Percentiles rank a stretch among this genome's conserved stretches.
Evolutionary conservation across 495 filamentous ascomycete species (phyloP).

Genomic region (Mycothermus thermophilus): DNA sequence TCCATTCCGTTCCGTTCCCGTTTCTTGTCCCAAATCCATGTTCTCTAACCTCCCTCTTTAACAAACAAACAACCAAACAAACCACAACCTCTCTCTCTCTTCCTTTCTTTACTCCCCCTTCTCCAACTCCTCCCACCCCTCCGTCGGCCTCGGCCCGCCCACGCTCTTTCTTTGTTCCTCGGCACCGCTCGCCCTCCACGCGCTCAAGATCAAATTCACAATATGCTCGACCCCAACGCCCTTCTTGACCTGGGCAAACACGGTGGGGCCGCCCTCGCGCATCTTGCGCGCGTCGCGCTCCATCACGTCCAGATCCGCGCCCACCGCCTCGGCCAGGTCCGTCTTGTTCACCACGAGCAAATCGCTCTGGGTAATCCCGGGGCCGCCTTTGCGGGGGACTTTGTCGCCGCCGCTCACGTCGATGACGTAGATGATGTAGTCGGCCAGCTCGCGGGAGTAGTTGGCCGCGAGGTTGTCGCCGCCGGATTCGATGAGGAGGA

Average conservation of each 20-base stretch:
- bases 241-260: conserved; percentile 95
- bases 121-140: conserved; percentile 29
- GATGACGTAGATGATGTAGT: conserved; percentile 97
- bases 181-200: conserved; percentile 82
- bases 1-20: too few relatives aligned
- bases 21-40: too few relatives aligned
- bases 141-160: conserved; percentile 38
- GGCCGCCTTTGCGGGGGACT: conserved; percentile 88
- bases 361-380: conserved; percentile 91
- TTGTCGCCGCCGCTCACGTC: conserved; percentile 97
- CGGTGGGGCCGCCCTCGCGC: conserved; percentile 89
- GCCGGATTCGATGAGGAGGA: conserved; percentile 86
- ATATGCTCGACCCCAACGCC: conserved; percentile 72
- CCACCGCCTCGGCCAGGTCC: conserved; percentile 80
- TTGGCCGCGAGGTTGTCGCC: conserved; percentile 96
- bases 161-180: conserved; percentile 40
- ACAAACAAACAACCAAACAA: too few relatives aligned
- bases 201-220: conserved; percentile 74
- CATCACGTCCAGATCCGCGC: conserved; percentile 87
- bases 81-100: neutral
- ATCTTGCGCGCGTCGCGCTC: conserved; percentile 90
- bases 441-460: conserved; percentile 83
- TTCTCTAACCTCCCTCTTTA: too few relatives aligned
- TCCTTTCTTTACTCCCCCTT: neutral
- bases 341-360: conserved; percentile 92